Conservation (phyloP, 2,329 filamentous ascomycete genomes). For the Alternaria gaisen region DNA sequence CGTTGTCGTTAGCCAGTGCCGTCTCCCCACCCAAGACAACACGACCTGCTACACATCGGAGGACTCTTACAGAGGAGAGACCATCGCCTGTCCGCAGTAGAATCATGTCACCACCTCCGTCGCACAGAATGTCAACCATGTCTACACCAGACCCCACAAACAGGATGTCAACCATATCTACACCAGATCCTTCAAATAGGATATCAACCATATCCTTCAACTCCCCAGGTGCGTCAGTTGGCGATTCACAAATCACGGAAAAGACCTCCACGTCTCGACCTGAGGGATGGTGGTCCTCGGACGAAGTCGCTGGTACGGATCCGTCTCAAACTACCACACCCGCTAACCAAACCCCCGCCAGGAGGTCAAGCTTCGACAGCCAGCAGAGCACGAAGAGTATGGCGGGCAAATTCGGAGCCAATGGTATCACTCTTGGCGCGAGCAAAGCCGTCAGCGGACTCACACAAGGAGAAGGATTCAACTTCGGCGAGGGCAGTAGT, state of each 20-base stretch:
- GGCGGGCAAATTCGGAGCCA: constrained; percentile 37
- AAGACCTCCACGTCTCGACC: constrained; percentile 45
- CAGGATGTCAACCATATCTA: constrained; percentile 16
- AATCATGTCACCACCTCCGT: constrained; percentile 36
- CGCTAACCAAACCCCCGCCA: constrained; percentile 15
- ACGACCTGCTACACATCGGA: constrained; percentile 10
- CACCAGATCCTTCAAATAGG: constrained; percentile 10
- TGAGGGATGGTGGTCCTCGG: constrained; percentile 52
- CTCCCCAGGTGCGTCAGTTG: constrained; percentile 34
- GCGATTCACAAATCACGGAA: constrained; percentile 40
- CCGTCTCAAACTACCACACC: constrained; percentile 34
- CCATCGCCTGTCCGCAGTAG: constrained; percentile 30
- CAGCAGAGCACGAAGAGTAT: constrained; percentile 35
- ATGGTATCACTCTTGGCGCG: constrained; percentile 47
- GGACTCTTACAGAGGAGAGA: constrained; percentile 13
- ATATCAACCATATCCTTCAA: constrained; percentile 19
- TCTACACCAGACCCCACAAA: background rate
- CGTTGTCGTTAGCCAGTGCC: constrained; percentile 12
- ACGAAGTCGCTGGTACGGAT: constrained; percentile 48
- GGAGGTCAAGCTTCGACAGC: constrained; percentile 38
- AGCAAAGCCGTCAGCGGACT: constrained; percentile 45
- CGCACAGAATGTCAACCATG: constrained; percentile 18
- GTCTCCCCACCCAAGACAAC: constrained; percentile 16
- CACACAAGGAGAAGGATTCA: constrained; percentile 26
- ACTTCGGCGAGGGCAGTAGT: constrained; percentile 5